A percentile compares a stretch with the other conserved stretches of the same genome.
These are phyloP conservation scores for Lenwebbia sp. DNA, from an alignment of 345 rosid species.

Conservation along the genomic window DNA sequence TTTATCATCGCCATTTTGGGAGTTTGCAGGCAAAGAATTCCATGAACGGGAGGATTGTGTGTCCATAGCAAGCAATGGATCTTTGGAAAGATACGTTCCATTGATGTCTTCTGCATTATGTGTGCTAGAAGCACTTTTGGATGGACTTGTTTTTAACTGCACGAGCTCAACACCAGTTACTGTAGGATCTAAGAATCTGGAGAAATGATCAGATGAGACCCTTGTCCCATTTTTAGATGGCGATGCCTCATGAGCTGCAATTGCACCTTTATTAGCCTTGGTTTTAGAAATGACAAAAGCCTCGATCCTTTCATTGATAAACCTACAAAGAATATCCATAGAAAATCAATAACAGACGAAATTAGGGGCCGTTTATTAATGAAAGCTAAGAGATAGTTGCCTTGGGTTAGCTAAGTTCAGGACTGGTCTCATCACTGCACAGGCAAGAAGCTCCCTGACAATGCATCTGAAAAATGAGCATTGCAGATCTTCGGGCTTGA, in stretches of 20 bases:
- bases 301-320: slow-evolving; percentile 90
- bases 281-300: slow-evolving; percentile 41
- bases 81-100: slow-evolving; percentile 45
- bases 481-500: slow-evolving; percentile 79
- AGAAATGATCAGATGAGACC: slow-evolving; percentile 60
- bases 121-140: slow-evolving; percentile 19
- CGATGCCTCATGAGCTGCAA: slow-evolving; percentile 40
- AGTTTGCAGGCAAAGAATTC: slow-evolving; percentile 46
- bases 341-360: neutral
- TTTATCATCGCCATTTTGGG: slow-evolving; percentile 32
- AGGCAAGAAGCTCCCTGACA: slow-evolving; percentile 89
- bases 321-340: slow-evolving; percentile 34
- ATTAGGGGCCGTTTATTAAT: neutral
- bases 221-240: slow-evolving; percentile 44
- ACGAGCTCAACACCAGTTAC: slow-evolving; percentile 92
- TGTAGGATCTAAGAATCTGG: slow-evolving; percentile 67
- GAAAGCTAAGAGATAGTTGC: slow-evolving; percentile 20
- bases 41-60: slow-evolving; percentile 62
- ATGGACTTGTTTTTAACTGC: slow-evolving; percentile 50
- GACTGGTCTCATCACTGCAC: slow-evolving; percentile 90
- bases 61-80: slow-evolving; percentile 88
- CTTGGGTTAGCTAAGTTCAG: slow-evolving; percentile 85
- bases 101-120: slow-evolving; percentile 25
- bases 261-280: slow-evolving; percentile 43
- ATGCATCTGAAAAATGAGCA: slow-evolving; percentile 70